Evolutionary conservation across 768 basidiomycete species (phyloP).

Genomic region (Serendipita indica): DNA sequence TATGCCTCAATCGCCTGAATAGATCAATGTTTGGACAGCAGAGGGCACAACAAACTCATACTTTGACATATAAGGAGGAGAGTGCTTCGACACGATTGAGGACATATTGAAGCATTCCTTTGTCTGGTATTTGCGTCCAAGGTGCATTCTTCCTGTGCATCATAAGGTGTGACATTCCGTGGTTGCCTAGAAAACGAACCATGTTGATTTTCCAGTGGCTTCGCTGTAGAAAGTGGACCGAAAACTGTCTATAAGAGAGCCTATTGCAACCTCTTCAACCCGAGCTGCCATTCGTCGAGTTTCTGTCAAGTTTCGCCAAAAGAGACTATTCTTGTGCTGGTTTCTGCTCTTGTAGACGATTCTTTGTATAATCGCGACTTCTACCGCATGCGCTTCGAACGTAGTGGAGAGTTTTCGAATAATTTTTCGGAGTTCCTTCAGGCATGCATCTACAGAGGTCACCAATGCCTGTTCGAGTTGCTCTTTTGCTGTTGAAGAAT

Average conservation of each 20-base stretch:
- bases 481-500: neutral
- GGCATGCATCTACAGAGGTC: neutral
- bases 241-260: neutral
- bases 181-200: too few relatives aligned
- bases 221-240: neutral
- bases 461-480: neutral
- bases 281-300: neutral
- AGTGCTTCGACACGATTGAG: neutral
- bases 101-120: neutral
- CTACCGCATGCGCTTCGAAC: neutral
- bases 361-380: neutral
- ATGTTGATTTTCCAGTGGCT: too few relatives aligned
- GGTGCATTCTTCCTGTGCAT: neutral
- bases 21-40: neutral
- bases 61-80: neutral
- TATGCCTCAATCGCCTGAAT: neutral
- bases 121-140: neutral
- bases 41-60: neutral
- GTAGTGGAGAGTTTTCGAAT: neutral
- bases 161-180: neutral
- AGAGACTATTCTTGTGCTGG: neutral
- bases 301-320: neutral
- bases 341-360: constrained; percentile 8
- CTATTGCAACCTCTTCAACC: neutral
- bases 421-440: neutral